Percentiles rank a stretch among this genome's conserved stretches.
These are phyloP conservation scores for Boletus subparvulus DNA, from an alignment of 768 basidiomycete genomes.

Conservation along the genomic window DNA sequence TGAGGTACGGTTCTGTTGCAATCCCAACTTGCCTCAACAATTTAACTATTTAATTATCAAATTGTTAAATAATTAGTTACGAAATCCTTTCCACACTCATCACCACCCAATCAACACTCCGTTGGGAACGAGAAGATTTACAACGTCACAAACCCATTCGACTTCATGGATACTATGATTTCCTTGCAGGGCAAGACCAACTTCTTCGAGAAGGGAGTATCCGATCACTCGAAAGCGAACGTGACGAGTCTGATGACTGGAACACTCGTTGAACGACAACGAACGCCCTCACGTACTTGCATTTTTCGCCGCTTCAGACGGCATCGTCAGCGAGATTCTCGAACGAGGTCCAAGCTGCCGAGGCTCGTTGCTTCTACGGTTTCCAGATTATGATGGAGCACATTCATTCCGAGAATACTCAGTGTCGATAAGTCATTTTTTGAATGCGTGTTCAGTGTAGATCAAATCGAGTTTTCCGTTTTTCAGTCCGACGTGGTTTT, in stretches of 20 bases:
- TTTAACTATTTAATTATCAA: too few relatives aligned
- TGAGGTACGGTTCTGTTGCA: too few relatives aligned
- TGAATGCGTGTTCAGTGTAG: slow-evolving; percentile 42
- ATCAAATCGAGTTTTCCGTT: slow-evolving; percentile 47
- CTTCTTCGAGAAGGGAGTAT: slow-evolving; percentile 95
- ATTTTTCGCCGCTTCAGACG: slow-evolving; percentile 75
- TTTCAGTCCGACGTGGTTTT: too few relatives aligned
- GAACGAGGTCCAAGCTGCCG: slow-evolving; percentile 86
- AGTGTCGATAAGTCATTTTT: slow-evolving; percentile 43
- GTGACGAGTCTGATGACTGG: slow-evolving; percentile 69
- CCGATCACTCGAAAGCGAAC: slow-evolving; percentile 72
- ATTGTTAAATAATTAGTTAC: too few relatives aligned
- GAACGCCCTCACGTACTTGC: slow-evolving; percentile 82
- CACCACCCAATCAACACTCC: slow-evolving; percentile 28
- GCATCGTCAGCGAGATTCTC: slow-evolving; percentile 96
- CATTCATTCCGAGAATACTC: slow-evolving; percentile 95
- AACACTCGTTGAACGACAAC: slow-evolving; percentile 44
- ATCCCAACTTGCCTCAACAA: too few relatives aligned
- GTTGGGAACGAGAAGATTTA: slow-evolving; percentile 79
- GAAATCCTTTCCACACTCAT: too few relatives aligned
- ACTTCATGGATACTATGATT: slow-evolving; percentile 89
- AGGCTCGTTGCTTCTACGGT: slow-evolving; percentile 95
- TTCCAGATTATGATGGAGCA: slow-evolving; percentile 99
- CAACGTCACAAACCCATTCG: slow-evolving; percentile 76
- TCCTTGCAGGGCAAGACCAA: slow-evolving; percentile 96